phyloP scores from a whole-genome alignment of 768 basidiomycete species.

The Leccinum pellstonianum region DNA sequence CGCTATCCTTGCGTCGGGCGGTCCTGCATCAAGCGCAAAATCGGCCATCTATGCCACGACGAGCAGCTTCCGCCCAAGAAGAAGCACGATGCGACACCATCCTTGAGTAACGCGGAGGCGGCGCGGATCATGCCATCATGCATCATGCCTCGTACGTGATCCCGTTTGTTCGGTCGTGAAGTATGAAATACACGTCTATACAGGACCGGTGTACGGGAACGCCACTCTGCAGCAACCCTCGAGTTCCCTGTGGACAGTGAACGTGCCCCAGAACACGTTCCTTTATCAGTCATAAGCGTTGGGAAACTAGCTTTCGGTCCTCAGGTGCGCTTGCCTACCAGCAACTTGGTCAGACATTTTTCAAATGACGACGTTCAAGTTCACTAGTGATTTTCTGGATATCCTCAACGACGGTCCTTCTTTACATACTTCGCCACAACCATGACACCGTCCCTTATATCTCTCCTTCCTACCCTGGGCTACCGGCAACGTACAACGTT shows the following conservation, averaged over 20 bases:
- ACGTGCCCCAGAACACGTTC: conserved; percentile 47
- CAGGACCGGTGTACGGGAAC: conserved; percentile 26
- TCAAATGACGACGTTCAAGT: not conserved
- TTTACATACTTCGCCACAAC: conserved; percentile 54
- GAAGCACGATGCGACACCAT: conserved; percentile 38
- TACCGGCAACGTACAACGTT: conserved; percentile 6
- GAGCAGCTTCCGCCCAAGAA: conserved; percentile 59
- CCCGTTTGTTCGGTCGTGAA: not conserved
- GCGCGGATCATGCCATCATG: conserved; percentile 25
- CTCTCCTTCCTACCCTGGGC: conserved; percentile 20
- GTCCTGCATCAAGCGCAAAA: conserved; percentile 82
- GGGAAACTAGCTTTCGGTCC: conserved; percentile 79
- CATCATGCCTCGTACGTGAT: conserved; percentile 20
- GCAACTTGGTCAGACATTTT: not conserved
- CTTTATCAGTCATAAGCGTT: conserved; percentile 71
- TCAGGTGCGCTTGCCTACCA: conserved; percentile 52
- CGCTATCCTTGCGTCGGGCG: conserved; percentile 41
- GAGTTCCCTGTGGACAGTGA: conserved; percentile 49
- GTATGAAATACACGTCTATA: not conserved
- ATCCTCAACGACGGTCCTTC: conserved; percentile 81
- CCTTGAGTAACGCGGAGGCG: conserved; percentile 32
- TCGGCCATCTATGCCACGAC: conserved; percentile 91
- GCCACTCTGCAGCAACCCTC: conserved; percentile 26
- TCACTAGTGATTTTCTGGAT: conserved; percentile 77
- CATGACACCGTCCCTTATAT: conserved; percentile 47